Evolutionary conservation across 2,329 filamentous ascomycete species (phyloP), one percentile per base, ranked within the genome.

Genomic region (Fusarium staphyleae): DNA sequence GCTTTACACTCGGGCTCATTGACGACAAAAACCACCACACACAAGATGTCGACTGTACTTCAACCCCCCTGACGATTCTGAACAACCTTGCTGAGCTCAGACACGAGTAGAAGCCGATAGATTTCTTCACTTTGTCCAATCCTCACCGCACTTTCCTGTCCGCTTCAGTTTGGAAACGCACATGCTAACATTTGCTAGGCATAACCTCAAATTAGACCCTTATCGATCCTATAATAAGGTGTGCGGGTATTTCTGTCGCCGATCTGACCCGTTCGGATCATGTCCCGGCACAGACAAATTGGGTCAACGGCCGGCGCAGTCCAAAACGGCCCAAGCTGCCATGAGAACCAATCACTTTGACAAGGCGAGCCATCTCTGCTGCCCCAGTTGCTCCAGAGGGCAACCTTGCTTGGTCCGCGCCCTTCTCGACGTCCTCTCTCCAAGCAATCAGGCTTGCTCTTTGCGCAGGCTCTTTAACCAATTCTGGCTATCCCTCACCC

Each of bases 271-370:
- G 45, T 62, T 66, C 63, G 58, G 65, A 54, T 62, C 52, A 48
- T 52, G 42, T 66, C 57, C 60, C 65, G 61, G 63, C 58, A 58
- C 52, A 46, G 52, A 51, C 65, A 55, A 41, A 55, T 66, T 66
- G 63, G 63, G 63, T 61, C 57, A 63, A 56, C 48, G 53, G 44
- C 42, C 56, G 41, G 62, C 65, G 58, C 65, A 55, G 61, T 67
- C 42, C 62, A 66, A 66, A 64, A 66, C 65, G 62, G 53, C 64
- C 55, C 55, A 60, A 60, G 43, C 54, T 55, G 24, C 60, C 44
- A 49, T 48, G 41, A 63, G 30, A 53, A 19, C 66, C 66, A 68
- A 68, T 68, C 66, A 56, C 52, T 67, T 51, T 36, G 37, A 49
- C 62, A 64, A 55, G 66, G 66, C 66, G 66, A 65, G 52, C 34